Conservation (phyloP, 2,329 filamentous ascomycete genomes). For the Aaosphaeria pasadenensis region DNA sequence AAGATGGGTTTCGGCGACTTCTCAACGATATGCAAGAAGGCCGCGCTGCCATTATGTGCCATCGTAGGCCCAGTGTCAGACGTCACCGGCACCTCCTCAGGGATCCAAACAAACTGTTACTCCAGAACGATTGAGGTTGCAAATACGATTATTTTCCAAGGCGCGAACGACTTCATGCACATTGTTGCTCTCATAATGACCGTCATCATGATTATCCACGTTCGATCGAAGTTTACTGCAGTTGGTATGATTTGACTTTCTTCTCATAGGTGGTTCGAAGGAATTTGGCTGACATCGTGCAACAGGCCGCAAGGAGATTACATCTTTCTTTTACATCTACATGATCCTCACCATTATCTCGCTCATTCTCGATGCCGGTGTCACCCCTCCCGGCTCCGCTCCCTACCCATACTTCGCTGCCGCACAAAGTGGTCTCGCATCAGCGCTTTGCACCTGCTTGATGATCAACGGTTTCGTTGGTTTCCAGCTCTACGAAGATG, state of each 20-base stretch:
- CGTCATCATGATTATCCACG: constrained; percentile 94
- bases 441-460: constrained; percentile 82
- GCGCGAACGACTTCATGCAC: constrained; percentile 86
- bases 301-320: constrained; percentile 65
- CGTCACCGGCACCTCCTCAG: constrained; percentile 64
- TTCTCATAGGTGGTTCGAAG: constrained; percentile 50
- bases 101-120: constrained; percentile 89
- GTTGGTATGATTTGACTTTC: constrained; percentile 64
- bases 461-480: constrained; percentile 98
- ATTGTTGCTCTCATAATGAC: constrained; percentile 90
- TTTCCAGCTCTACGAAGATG: constrained; percentile 97
- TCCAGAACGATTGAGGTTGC: constrained; percentile 92
- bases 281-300: constrained; percentile 11
- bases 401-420: constrained; percentile 91
- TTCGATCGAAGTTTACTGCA: constrained; percentile 95
- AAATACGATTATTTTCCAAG: constrained; percentile 98
- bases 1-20: constrained; percentile 89
- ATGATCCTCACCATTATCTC: constrained; percentile 86
- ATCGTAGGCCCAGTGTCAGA: constrained; percentile 73
- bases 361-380: constrained; percentile 86
- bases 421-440: constrained; percentile 78
- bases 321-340: constrained; percentile 96
- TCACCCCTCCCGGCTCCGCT: constrained; percentile 76
- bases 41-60: constrained; percentile 82
- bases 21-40: constrained; percentile 77